phyloP scores from a whole-genome alignment of 2,329 filamentous ascomycete genomes.

The Epichloe sibirici region DNA sequence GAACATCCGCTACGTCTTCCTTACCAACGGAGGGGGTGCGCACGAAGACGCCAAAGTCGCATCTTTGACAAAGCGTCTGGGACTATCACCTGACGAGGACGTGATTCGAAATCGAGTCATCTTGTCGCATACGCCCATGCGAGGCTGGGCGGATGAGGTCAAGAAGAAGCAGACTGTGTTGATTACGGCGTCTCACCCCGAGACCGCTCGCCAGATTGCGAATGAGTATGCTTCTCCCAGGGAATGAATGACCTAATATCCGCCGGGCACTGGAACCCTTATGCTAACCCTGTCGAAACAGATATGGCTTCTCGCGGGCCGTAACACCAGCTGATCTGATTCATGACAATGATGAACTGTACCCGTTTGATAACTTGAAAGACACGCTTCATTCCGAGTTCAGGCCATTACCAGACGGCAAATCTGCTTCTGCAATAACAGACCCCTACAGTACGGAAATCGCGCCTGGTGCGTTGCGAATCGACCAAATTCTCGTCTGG shows the following conservation, averaged over 20 bases:
- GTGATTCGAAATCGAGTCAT: conserved; percentile 32
- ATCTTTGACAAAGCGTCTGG: conserved; percentile 21
- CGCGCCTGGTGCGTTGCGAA: conserved; percentile 44
- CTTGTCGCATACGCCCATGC: conserved; percentile 83
- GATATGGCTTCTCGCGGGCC: conserved; percentile 66
- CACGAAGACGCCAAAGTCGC: conserved; percentile 42
- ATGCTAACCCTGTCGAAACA: conserved; percentile 9
- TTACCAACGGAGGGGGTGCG: conserved; percentile 95
- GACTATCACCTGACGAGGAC: conserved; percentile 19
- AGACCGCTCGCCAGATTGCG: conserved; percentile 60
- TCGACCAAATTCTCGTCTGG: conserved; percentile 87
- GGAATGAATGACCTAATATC: no score
- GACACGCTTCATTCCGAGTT: conserved; percentile 18
- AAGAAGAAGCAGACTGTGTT: conserved; percentile 46
- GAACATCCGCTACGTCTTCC: conserved; percentile 78
- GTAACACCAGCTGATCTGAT: conserved; percentile 80
- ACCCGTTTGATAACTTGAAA: conserved; percentile 56
- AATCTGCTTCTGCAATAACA: conserved; percentile 17
- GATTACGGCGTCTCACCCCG: conserved; percentile 58
- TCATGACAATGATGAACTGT: conserved; percentile 59
- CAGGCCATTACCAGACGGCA: conserved; percentile 21
- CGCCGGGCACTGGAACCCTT: background rate
- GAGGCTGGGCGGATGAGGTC: conserved; percentile 36
- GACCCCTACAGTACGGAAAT: conserved; percentile 24
- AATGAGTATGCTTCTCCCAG: conserved; percentile 33